Conservation (phyloP, 345 rosid species). For the Citrus unshiu region DNA sequence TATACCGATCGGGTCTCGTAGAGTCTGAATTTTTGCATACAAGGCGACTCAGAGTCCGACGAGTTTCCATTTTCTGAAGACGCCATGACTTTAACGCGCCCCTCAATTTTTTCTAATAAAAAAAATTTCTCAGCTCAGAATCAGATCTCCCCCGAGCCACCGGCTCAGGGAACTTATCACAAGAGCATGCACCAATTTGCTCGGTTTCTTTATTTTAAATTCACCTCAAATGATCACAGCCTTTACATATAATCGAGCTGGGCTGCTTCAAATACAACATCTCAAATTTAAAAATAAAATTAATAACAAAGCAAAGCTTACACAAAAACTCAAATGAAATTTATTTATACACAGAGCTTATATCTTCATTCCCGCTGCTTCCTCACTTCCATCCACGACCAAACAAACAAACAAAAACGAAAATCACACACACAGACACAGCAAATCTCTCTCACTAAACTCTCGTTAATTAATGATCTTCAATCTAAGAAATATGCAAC, state of each 20-base stretch:
- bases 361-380: constrained; percentile 7
- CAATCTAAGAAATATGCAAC: neutral
- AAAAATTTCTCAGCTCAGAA: neutral
- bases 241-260: constrained; percentile 47
- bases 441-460: neutral
- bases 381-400: constrained; percentile 7
- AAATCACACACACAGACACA: neutral
- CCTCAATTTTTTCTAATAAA: constrained; percentile 1
- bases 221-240: constrained; percentile 23
- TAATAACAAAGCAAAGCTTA: neutral
- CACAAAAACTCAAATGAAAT: neutral
- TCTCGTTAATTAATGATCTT: neutral
- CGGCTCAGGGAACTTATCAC: constrained; percentile 62
- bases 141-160: constrained; percentile 69
- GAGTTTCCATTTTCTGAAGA: constrained; percentile 15
- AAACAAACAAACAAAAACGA: neutral
- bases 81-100: constrained; percentile 14
- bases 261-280: constrained; percentile 85
- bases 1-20: constrained; percentile 76
- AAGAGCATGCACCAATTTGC: constrained; percentile 43
- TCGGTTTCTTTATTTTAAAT: neutral
- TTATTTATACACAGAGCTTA: neutral
- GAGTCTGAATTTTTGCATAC: constrained; percentile 71
- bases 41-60: constrained; percentile 22
- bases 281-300: neutral